Conservation (phyloP, 257 asterid genomes). For the Lycium barbarum region DNA sequence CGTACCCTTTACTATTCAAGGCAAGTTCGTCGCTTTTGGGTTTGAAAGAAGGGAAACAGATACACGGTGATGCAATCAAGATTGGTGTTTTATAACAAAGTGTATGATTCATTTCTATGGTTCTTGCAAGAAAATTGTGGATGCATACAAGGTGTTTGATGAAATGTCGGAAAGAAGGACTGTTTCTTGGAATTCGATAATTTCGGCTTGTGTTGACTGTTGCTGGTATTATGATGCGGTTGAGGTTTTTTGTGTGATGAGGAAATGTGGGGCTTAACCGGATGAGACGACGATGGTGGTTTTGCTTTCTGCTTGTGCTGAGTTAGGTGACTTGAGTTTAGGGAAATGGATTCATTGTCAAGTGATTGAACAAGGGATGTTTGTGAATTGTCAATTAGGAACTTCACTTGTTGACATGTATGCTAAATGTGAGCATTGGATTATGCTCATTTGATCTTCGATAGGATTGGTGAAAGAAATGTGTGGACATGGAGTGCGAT, state of each 20-base stretch:
- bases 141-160: conserved; percentile 63
- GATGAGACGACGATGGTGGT: conserved; percentile 83
- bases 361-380: conserved; percentile 59
- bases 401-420: conserved; percentile 87
- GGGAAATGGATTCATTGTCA: conserved; percentile 80
- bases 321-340: conserved; percentile 63
- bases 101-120: conserved; percentile 73
- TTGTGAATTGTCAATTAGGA: conserved; percentile 63
- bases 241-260: conserved; percentile 57
- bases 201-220: conserved; percentile 58
- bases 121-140: conserved; percentile 55
- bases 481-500: conserved; percentile 91
- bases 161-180: conserved; percentile 61
- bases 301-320: conserved; percentile 67
- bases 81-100: conserved; percentile 53
- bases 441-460: conserved; percentile 60
- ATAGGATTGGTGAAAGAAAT: conserved; percentile 52
- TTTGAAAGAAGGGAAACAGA: conserved; percentile 61
- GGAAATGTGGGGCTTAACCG: conserved; percentile 43
- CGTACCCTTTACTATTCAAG: conserved; percentile 71
- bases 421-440: conserved; percentile 61
- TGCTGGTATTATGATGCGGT: conserved; percentile 55
- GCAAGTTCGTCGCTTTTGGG: conserved; percentile 61
- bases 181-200: conserved; percentile 80
- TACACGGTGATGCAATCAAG: conserved; percentile 71